Evolutionary conservation across 1,284 basidiomycete species (phyloP), one percentile per base, ranked within the genome.

Genomic region (Austroboletus niveus): DNA sequence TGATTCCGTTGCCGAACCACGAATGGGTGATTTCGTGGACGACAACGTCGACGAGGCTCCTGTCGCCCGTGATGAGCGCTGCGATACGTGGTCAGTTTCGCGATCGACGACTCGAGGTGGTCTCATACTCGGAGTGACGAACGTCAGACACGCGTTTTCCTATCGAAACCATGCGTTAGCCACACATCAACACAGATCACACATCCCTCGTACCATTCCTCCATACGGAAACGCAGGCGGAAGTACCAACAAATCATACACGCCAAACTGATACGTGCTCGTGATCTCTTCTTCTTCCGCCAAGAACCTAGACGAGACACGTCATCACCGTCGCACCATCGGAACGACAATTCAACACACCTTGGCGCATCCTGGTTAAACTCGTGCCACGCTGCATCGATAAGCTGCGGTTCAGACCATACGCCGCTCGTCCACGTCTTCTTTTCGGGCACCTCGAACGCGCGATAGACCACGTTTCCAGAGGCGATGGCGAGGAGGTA

Each of bases 211-310:
- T 29, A 87, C 85, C 91, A 91, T 88, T 52, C 92, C 90, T 38
- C 91, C 90, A 65, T 89, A 97, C 0, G 94, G 94, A 78, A 98
- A 98, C 1, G 89, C 89, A 10, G 93, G 90, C 0, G 95, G 95
- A 7, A 98, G 76, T n/a, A 98, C 89, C 30, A 98, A 76, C 8
- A 95, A 72, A 68, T 98, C 94, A 64, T 94, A 98, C 4, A 94
- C 87, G 2, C 90, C 89, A 73, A 96, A 98, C 45, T 78, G 76
- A 70, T 98, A 99, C 0, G 81, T 75, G 0, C 79, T 81, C 2
- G 92, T 79, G 38, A 94, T 69, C 35, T 73, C 75, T 38, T 78
- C 74, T 49, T 92, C 92, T 12, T 78, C 80, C 1, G 79, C 76
- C 58, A 96, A 71, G 70, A 92, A 94, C 60, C 88, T 89, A 54